phyloP scores from a whole-genome alignment of 495 filamentous ascomycete genomes.

The Trichoderma gamsii region DNA sequence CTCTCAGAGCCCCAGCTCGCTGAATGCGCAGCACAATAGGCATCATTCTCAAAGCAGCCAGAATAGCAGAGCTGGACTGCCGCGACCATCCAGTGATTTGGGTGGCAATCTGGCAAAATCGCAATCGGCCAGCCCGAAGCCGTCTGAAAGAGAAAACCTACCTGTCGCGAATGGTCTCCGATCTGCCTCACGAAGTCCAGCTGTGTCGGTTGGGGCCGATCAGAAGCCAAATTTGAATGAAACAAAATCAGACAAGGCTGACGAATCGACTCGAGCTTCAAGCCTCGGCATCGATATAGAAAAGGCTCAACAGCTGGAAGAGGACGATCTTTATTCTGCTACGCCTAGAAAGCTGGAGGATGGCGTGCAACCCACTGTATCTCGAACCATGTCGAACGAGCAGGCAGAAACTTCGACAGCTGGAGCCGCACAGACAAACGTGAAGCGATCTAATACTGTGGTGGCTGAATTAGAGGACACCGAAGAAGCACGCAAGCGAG shows the following conservation, averaged over 20 bases:
- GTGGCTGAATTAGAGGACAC: constrained; percentile 26
- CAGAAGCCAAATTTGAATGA: not conserved
- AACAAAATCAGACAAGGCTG: not conserved
- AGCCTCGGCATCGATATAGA: constrained; percentile 6
- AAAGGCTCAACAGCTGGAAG: not conserved
- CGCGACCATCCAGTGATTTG: not conserved
- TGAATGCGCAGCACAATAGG: not conserved
- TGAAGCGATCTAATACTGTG: not conserved
- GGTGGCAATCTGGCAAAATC: not conserved
- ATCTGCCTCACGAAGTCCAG: not conserved
- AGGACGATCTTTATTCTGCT: not conserved
- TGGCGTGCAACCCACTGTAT: not conserved
- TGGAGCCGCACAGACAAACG: not conserved
- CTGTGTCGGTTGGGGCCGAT: not conserved
- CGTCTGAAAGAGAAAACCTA: not conserved
- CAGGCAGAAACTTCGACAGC: not conserved
- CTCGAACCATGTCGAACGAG: not conserved
- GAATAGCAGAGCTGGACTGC: not conserved
- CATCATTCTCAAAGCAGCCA: not conserved
- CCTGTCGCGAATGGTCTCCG: not conserved
- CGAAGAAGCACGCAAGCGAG: constrained; percentile 31
- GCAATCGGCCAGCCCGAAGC: not conserved
- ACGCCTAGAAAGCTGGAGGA: not conserved
- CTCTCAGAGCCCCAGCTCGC: not conserved
- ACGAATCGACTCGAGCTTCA: not conserved